These are phyloP conservation scores for Coelastrella sp. DNA, from an alignment of 139 green algal species.

Conservation along the genomic window DNA sequence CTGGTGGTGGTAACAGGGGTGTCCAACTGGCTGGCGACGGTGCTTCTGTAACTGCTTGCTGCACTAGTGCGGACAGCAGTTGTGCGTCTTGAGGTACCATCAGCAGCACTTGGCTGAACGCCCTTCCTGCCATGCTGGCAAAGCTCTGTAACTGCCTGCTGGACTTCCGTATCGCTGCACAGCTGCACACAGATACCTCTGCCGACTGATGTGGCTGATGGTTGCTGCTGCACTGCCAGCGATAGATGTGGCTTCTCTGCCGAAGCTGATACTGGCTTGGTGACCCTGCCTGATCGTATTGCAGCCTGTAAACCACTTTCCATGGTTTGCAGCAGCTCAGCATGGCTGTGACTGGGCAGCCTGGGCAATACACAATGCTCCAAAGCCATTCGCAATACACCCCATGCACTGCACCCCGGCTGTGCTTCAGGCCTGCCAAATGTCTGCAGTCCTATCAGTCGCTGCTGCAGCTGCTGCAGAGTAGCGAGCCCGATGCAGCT, in stretches of 20 bases:
- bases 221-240: not conserved
- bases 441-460: slow-evolving; percentile 14
- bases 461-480: slow-evolving; percentile 9
- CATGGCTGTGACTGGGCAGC: not conserved
- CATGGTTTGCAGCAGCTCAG: not conserved
- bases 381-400: not conserved
- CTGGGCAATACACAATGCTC: not conserved
- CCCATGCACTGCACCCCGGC: not conserved
- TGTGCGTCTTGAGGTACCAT: not conserved
- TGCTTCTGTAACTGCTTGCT: not conserved
- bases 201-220: not conserved
- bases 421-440: not conserved
- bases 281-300: not conserved
- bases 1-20: not conserved
- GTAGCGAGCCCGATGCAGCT: not conserved
- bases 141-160: not conserved
- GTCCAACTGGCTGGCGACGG: not conserved
- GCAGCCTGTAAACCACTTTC: not conserved
- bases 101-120: too few relatives aligned
- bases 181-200: not conserved
- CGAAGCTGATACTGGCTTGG: not conserved
- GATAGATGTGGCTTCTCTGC: not conserved
- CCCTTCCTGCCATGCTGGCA: not conserved
- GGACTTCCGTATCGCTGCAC: not conserved
- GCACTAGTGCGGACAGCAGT: not conserved